Evolutionary conservation across 2,329 filamentous ascomycete genomes (phyloP), one percentile per base, ranked within the genome.

Genomic region (Camillea tinctor): DNA sequence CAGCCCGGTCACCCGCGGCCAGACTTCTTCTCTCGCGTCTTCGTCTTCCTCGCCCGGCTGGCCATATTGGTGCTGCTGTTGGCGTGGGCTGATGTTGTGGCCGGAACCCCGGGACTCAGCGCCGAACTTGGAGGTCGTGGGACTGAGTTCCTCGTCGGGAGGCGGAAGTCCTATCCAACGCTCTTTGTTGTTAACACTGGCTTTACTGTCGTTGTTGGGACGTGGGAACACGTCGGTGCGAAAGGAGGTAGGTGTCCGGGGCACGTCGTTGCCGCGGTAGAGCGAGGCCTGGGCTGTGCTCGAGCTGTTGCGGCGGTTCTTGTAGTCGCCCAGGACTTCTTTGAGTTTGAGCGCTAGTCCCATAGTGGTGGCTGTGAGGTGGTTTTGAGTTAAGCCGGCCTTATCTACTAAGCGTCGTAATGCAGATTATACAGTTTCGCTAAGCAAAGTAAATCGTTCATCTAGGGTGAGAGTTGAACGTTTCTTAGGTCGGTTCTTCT

Each of bases 291-390:
- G 44, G 3, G 55, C 60, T 40, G 58, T 19, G 20, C 54, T 55
- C 30, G 55, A 23, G n/a, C 54, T 60, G 50, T 44, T 13, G 36
- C 36, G 36, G 36, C 36, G 21, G 20, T 60, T 50, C 26, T 67
- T 58, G 60, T 69, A 66, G 54, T 62, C 56, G 11, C 58, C 54
- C 13, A 69, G 64, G 30, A 59, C 67, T 26, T 67, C 66, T 65
- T 69, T 69, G 59, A 69, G 66, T 55, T 69, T 69, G 36, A 59
- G 53, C 44, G 65, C 67, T 52, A 69, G 51, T 63, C 67, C 67
- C 67, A 69, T 69, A n/a, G 4, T 52, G 23, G 4, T 52, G 26
- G 26, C 7, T 11, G 26, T 30, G 13, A 30, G 26, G 26, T 30
- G 26, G 4, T n/a, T 17, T 44, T 44, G 36, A 44, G 36, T 44